A percentile compares a stretch with the other conserved stretches of the same genome.
Evolutionary conservation across 2,329 filamentous ascomycete species (phyloP).

Genomic region (Alternaria burnsii): DNA sequence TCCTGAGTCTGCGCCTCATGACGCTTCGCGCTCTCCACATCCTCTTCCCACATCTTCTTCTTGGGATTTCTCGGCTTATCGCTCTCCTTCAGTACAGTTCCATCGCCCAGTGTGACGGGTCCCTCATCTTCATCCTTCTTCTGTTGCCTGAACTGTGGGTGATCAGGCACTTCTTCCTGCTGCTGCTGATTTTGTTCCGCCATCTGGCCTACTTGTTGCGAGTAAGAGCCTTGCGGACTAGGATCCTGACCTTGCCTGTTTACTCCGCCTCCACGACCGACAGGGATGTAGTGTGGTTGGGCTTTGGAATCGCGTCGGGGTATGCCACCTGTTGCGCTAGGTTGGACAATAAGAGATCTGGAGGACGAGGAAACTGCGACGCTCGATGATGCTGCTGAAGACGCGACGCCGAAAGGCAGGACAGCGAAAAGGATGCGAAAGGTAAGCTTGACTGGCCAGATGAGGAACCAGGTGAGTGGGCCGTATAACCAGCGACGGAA

Average conservation of each 20-base stretch:
- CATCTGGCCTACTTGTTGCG: conserved; percentile 43
- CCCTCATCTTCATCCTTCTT: conserved; percentile 38
- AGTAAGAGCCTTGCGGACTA: conserved; percentile 46
- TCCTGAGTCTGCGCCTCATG: conserved; percentile 31
- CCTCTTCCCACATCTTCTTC: conserved; percentile 69
- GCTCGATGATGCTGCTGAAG: conserved; percentile 31
- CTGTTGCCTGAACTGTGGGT: conserved; percentile 36
- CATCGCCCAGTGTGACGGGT: conserved; percentile 54
- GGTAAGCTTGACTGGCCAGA: conserved; percentile 76
- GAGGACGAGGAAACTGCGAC: conserved; percentile 28
- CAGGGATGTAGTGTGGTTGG: conserved; percentile 50
- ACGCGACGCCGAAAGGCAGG: conserved; percentile 60
- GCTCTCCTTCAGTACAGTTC: conserved; percentile 55
- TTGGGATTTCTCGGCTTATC: conserved; percentile 62
- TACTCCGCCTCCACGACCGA: conserved; percentile 62
- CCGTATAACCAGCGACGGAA: conserved; percentile 88
- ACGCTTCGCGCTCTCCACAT: conserved; percentile 43
- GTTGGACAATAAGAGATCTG: conserved; percentile 55
- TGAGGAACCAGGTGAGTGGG: conserved; percentile 87
- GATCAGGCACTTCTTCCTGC: conserved; percentile 32
- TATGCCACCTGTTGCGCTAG: conserved; percentile 52
- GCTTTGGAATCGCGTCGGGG: conserved; percentile 43
- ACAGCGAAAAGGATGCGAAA: conserved; percentile 67
- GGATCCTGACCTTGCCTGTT: conserved; percentile 54
- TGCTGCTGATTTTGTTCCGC: conserved; percentile 32